These are phyloP conservation scores for Exophiala bonariae DNA, from an alignment of 2,329 filamentous ascomycete species.

Conservation along the genomic window DNA sequence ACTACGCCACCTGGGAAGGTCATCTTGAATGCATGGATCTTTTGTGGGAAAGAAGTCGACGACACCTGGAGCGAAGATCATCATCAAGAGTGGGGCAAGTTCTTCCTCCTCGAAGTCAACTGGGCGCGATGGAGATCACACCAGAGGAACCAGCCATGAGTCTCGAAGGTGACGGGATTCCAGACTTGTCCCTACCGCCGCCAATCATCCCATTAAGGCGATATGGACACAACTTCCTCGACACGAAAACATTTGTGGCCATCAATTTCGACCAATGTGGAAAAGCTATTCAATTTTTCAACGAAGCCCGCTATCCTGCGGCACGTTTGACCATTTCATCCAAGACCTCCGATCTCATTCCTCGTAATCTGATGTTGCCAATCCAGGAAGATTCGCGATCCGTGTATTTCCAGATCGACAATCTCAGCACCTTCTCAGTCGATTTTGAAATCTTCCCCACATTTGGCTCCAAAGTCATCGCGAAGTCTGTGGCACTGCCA, in stretches of 20 bases:
- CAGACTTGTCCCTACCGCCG: slow-evolving; percentile 85
- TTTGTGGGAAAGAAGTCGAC: slow-evolving; percentile 49
- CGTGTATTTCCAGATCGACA: slow-evolving; percentile 95
- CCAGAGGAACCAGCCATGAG: slow-evolving; percentile 12
- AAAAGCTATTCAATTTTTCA: slow-evolving; percentile 89
- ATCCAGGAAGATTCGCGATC: slow-evolving; percentile 94
- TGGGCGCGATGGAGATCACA: slow-evolving; percentile 25
- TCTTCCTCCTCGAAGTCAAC: slow-evolving; percentile 17
- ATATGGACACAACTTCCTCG: slow-evolving; percentile 97
- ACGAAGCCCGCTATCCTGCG: slow-evolving; percentile 93
- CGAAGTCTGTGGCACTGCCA: slow-evolving; percentile 88
- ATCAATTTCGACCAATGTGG: slow-evolving; percentile 80
- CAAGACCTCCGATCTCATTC: slow-evolving; percentile 92
- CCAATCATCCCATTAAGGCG: slow-evolving; percentile 92
- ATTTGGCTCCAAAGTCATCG: slow-evolving; percentile 95
- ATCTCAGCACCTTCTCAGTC: slow-evolving; percentile 85
- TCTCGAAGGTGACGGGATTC: slow-evolving; percentile 72
- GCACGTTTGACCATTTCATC: slow-evolving; percentile 94
- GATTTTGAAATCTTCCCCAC: slow-evolving; percentile 98
- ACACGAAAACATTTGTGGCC: slow-evolving; percentile 94
- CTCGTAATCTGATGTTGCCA: slow-evolving; percentile 90
- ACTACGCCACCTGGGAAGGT: slow-evolving; percentile 98
- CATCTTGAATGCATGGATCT: slow-evolving; percentile 92
- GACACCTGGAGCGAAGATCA: slow-evolving; percentile 13
- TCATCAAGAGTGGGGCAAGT: slow-evolving; percentile 15